Base-by-base conservation (phyloP, 345 rosid species). In the Nephelium lappaceum region DNA sequence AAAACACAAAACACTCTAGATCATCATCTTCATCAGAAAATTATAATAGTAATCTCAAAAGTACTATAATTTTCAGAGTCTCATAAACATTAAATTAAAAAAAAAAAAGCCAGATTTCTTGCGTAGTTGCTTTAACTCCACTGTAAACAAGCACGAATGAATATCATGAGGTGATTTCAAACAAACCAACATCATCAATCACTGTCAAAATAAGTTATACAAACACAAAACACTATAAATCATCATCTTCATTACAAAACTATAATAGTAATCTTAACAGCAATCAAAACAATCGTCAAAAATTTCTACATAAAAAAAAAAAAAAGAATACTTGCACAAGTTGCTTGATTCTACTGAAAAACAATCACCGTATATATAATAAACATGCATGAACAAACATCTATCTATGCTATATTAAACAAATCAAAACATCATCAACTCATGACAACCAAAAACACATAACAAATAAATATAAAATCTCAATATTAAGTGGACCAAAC, bases 391-490 rank as follows among this genome's bases (percentile, higher is more conserved):
- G 57, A 15, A 51, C n/a, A 51, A 51, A 51, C 18, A 14, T 53
- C 7, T 31, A 31, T 15, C 58, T 1, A 53, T 15, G 19, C 19
- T 53, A n/a, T 15, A 53, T 53, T 53, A 53, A 53, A 53, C 5
- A n/a, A 60, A 60, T 58, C 64, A 60, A 60, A 60, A 58, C 63
- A 58, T 58, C 63, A 58, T 21, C 11, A 57, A 49, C 55, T 49
- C 55, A 12, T 12, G 55, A 49, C 55, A 49, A 49, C 58, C 58
- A 23, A 60, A 60, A 60, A 60, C 11, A 21, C 64, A 58, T 2
- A 58, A n/a, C 18, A 51, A 15, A 51, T 15, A 15, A 5, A 51
- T 51, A 51, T 51, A 51, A 16, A 51, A 51, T 51, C 19, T 51
- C 5, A 51, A 15, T 16, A 51, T 51, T 21, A 21, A n/a, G 25